These are phyloP conservation scores for Hypoxylon sp. DNA, from an alignment of 2,329 filamentous ascomycete genomes.

Conservation along the genomic window DNA sequence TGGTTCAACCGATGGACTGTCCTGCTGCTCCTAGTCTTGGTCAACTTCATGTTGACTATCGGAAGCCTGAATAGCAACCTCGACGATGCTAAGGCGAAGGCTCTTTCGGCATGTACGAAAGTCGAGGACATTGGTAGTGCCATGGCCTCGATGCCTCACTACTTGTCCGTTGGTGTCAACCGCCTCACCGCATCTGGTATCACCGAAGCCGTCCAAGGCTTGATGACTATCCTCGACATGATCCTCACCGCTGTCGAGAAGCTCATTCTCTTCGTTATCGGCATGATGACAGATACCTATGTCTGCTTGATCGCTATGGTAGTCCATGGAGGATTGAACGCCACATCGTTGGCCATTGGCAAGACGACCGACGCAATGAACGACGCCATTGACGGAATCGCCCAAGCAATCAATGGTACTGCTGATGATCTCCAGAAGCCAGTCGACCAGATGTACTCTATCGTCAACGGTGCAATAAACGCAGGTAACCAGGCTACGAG, in stretches of 20 bases:
- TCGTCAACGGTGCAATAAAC: constrained; percentile 42
- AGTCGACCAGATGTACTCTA: constrained; percentile 69
- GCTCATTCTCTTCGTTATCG: constrained; percentile 92
- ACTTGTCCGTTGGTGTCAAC: constrained; percentile 91
- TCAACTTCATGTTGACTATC: constrained; percentile 83
- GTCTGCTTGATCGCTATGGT: constrained; percentile 89
- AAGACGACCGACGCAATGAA: constrained; percentile 65
- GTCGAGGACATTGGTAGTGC: constrained; percentile 94
- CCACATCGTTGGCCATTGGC: constrained; percentile 64
- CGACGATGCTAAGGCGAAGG: constrained; percentile 81
- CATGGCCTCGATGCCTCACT: constrained; percentile 98
- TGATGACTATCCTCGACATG: constrained; percentile 84
- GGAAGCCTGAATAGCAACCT: constrained; percentile 81
- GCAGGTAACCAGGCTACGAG: constrained; percentile 40
- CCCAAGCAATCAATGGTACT: constrained; percentile 63
- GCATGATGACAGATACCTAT: constrained; percentile 91
- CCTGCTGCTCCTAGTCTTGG: constrained; percentile 86
- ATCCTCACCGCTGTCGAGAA: constrained; percentile 87
- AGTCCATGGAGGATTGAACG: constrained; percentile 82
- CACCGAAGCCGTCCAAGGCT: constrained; percentile 82
- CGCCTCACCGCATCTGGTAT: constrained; percentile 84
- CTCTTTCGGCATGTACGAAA: constrained; percentile 88
- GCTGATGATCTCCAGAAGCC: constrained; percentile 70
- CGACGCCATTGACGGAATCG: constrained; percentile 61
- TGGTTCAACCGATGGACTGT: constrained; percentile 99